Evolutionary conservation across 352 stramenopile genomes (phyloP).

Genomic region (Pythium graminicola): DNA sequence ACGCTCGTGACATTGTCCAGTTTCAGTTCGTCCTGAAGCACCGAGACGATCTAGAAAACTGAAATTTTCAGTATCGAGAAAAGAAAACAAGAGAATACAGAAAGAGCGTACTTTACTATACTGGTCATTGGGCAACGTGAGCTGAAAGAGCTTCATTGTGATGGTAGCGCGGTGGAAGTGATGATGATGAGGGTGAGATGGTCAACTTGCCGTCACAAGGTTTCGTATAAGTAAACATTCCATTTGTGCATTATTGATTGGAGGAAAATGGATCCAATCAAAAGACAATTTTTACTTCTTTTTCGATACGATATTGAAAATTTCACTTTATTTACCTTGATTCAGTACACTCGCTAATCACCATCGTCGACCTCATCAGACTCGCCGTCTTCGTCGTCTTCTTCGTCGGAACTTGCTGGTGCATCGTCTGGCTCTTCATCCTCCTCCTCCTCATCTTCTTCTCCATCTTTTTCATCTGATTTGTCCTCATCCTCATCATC

Average conservation of each 20-base stretch:
- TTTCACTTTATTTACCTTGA: no score
- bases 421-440: slow-evolving; percentile 4
- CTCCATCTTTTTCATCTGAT: slow-evolving; percentile 11
- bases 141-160: slow-evolving; percentile 84
- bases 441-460: slow-evolving; percentile 17
- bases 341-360: no score
- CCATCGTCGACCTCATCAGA: no score
- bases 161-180: background rate
- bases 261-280: no score
- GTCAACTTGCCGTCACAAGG: no score
- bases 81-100: background rate
- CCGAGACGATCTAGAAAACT: slow-evolving; percentile 49
- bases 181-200: background rate
- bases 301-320: no score
- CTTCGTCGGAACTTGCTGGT: no score
- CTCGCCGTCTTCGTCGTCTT: slow-evolving; percentile 16
- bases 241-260: no score
- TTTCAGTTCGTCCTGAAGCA: slow-evolving; percentile 77
- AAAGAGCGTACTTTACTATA: slow-evolving; percentile 46
- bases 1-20: slow-evolving; percentile 81
- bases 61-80: background rate
- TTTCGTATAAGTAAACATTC: background rate
- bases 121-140: slow-evolving; percentile 80
- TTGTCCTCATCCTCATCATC: slow-evolving; percentile 18
- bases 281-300: background rate